Base-by-base conservation (phyloP, 2,329 filamentous ascomycete species). In the Microcyclospora tardicrescens region DNA sequence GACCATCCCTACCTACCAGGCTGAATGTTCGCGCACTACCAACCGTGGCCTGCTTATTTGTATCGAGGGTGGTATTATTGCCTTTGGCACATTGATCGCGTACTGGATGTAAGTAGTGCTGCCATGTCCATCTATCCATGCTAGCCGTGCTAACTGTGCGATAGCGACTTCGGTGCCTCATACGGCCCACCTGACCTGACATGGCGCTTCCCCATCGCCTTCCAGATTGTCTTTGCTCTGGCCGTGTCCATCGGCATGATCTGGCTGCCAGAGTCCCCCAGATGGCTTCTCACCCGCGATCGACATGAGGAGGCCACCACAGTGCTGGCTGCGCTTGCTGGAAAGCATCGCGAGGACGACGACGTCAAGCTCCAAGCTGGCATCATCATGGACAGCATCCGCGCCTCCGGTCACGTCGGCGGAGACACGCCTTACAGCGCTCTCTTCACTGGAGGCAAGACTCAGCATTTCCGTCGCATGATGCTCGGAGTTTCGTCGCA, bases 401-500 rank as follows among this genome's bases (percentile, higher is more conserved):
- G 56, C 10, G 60, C 59, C 5, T 60, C 61, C 13, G 61, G 62
- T 24, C 60, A 61, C 51, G 53, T 58, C 28, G 59, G 60, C 10
- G 60, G 62, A 30, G 58, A 56, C 43, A 63, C 59, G 6, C 60
- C 60, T 1, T 60, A 71, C 54, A 71, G 67, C 46, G 68, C 72
- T 1, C 63, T 79, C 2, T 67, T 78, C 50, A 77, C 73, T 1
- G 66, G 68, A 35, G 75, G 76, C 44, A 77, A 75, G 60, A 78
- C 73, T 2, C 76, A 81, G 58, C 75, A 80, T 51, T 72, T 78
- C 60, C 70, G 76, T 6, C 68, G 77, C 28, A 76, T 79, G 67
- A 46, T 79, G 38, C 66, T 81, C 5, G 76, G 75, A 2, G 65
- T 71, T 0, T 69, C 66, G 8, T 67, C 67, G 5, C 75, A 79